phyloP scores from a whole-genome alignment of 2,329 filamentous ascomycete species.

The Cladosporium halotolerans region DNA sequence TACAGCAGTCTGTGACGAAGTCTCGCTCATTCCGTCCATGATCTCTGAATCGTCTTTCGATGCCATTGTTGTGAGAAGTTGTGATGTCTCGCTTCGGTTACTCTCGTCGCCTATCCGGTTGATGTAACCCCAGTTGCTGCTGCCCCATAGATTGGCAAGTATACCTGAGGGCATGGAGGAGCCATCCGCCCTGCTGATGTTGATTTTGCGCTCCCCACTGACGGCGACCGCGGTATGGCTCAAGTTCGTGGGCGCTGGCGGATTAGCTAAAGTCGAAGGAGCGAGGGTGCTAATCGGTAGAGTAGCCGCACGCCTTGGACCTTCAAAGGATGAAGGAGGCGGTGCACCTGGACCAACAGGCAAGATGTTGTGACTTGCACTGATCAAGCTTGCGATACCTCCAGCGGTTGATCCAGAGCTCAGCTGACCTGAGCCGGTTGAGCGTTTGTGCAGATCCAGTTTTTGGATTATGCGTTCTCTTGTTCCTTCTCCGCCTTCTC shows the following conservation, averaged over 20 bases:
- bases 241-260: conserved; percentile 75
- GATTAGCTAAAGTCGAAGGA: conserved; percentile 73
- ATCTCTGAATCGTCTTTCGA: conserved; percentile 14
- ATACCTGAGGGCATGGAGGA: conserved; percentile 76
- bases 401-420: conserved; percentile 41
- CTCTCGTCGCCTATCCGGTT: conserved; percentile 55
- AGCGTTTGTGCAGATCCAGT: conserved; percentile 80
- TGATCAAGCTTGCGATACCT: conserved; percentile 80
- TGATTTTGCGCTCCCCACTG: conserved; percentile 67
- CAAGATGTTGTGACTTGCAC: conserved; percentile 72
- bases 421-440: conserved; percentile 43
- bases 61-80: neutral
- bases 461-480: conserved; percentile 88
- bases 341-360: conserved; percentile 52
- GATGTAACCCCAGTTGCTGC: conserved; percentile 69
- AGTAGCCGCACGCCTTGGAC: conserved; percentile 29
- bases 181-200: conserved; percentile 50
- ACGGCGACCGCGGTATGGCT: conserved; percentile 80
- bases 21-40: conserved; percentile 13
- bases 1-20: neutral
- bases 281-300: conserved; percentile 61
- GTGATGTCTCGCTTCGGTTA: conserved; percentile 22
- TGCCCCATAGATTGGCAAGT: conserved; percentile 92
- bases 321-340: conserved; percentile 26
- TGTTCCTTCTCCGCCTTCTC: conserved; percentile 61